phyloP scores from a whole-genome alignment of 2,329 filamentous ascomycete species.

The Fusarium chuoi region DNA sequence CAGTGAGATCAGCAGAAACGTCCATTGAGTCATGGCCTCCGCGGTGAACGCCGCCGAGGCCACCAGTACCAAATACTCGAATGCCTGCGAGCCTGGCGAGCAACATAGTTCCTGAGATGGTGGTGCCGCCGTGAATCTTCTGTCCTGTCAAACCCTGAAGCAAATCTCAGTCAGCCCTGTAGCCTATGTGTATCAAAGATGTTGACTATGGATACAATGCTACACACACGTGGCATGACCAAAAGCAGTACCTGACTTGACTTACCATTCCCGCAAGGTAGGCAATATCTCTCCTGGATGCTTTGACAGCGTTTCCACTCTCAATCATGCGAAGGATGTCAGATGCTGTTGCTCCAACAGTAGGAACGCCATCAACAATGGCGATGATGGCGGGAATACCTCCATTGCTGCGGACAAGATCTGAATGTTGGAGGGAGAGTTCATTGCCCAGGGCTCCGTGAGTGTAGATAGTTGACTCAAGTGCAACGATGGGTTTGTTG shows the following conservation, averaged over 20 bases:
- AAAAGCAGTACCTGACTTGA: not conserved
- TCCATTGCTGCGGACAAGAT: slow-evolving; percentile 82
- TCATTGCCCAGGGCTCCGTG: slow-evolving; percentile 85
- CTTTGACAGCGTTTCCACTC: slow-evolving; percentile 77
- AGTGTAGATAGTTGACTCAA: slow-evolving; percentile 97
- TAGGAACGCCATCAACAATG: slow-evolving; percentile 83
- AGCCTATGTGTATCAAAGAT: not conserved
- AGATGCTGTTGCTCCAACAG: slow-evolving; percentile 77
- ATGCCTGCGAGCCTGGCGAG: slow-evolving; percentile 89
- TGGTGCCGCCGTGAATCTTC: slow-evolving; percentile 87
- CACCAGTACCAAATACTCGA: slow-evolving; percentile 92
- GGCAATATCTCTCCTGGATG: slow-evolving; percentile 87
- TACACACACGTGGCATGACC: not conserved
- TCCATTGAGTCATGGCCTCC: slow-evolving; percentile 90
- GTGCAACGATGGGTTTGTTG: slow-evolving; percentile 85
- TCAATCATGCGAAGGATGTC: slow-evolving; percentile 80
- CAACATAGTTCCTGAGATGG: slow-evolving; percentile 92
- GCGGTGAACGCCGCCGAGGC: slow-evolving; percentile 92
- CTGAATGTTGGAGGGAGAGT: slow-evolving; percentile 81
- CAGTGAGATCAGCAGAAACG: slow-evolving; percentile 93
- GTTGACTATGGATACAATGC: not conserved
- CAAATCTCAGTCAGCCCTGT: slow-evolving; percentile 14
- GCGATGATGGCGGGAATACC: slow-evolving; percentile 92
- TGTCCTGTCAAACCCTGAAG: slow-evolving; percentile 54
- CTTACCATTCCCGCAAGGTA: slow-evolving; percentile 81